Conservation (phyloP, 176 grass and related monocot genomes). For the Carex parvula region DNA sequence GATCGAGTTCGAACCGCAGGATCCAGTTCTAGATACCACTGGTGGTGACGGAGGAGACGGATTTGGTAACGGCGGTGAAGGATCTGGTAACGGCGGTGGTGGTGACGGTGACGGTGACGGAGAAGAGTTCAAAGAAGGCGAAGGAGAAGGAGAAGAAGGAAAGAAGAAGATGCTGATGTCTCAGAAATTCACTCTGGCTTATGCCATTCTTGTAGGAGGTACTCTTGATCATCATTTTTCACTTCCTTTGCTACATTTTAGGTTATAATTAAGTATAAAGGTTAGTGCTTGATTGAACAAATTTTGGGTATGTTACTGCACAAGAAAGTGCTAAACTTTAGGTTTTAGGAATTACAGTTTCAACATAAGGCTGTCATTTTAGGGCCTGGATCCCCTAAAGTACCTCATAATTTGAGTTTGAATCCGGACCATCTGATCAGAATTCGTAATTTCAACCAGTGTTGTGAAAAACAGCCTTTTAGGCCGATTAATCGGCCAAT, state of each 20-base stretch:
- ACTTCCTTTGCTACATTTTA: too few species aligned
- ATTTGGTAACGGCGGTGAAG: conserved; percentile 18
- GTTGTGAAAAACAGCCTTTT: too few species aligned
- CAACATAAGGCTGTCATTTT: not conserved
- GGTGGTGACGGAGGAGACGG: conserved; percentile 25
- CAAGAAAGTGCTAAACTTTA: too few species aligned
- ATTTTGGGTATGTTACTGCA: too few species aligned
- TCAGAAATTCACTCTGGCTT: conserved; percentile 84
- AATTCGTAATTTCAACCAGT: too few species aligned
- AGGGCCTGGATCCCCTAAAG: too few species aligned
- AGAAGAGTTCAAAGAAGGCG: conserved; percentile 16
- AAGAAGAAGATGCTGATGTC: conserved; percentile 64
- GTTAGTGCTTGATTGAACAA: too few species aligned
- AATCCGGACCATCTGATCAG: too few species aligned
- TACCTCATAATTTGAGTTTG: too few species aligned
- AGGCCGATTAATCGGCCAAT: too few species aligned
- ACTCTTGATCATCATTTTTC: too few species aligned
- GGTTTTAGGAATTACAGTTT: not conserved
- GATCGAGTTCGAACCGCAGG: conserved; percentile 28
- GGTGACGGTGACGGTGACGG: not conserved
- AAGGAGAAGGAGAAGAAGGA: conserved; percentile 17
- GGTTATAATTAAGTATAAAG: too few species aligned
- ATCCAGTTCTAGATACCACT: not conserved
- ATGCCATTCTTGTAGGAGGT: conserved; percentile 88
- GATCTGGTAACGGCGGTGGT: conserved; percentile 4